Evolutionary conservation across 192 early-diverging fungal species (phyloP).

Genomic region (Coemansia sp.): DNA sequence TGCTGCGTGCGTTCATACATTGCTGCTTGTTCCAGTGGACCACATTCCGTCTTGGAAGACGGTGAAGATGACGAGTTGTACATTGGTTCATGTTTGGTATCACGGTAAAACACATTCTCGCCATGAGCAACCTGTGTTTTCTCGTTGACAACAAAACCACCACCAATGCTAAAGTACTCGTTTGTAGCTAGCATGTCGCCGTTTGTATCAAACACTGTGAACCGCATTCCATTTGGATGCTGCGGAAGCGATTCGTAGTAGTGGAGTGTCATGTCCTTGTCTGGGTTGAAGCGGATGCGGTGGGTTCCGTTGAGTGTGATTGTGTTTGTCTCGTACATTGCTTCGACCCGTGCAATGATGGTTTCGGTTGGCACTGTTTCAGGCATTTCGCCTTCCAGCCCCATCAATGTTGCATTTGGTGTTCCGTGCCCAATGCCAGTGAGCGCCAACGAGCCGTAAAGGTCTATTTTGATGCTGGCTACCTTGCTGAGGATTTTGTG

Average conservation of each 20-base stretch:
- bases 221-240: constrained; percentile 96
- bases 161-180: constrained; percentile 95
- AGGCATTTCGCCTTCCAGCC: constrained; percentile 90
- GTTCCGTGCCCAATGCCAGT: constrained; percentile 97
- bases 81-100: constrained; percentile 24
- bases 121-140: constrained; percentile 76
- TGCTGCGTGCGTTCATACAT: constrained; percentile 63
- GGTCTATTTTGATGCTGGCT: constrained; percentile 69
- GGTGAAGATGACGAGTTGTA: constrained; percentile 8
- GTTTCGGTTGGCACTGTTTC: constrained; percentile 80
- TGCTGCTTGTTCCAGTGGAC: constrained; percentile 29
- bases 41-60: constrained; percentile 4
- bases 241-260: constrained; percentile 83
- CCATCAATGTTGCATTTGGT: constrained; percentile 83
- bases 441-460: constrained; percentile 91
- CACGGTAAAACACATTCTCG: constrained; percentile 66
- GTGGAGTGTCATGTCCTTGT: constrained; percentile 86
- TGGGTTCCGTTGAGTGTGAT: constrained; percentile 74
- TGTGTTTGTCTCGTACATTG: constrained; percentile 71
- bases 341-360: constrained; percentile 71
- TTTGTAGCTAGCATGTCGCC: constrained; percentile 89
- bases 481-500: constrained; percentile 67
- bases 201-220: constrained; percentile 78
- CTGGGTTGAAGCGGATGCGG: constrained; percentile 80
- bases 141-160: constrained; percentile 95